A percentile compares a stretch with the other conserved stretches of the same genome.
Evolutionary conservation across 2,329 filamentous ascomycete genomes (phyloP).

Genomic region (Fusarium piperis): DNA sequence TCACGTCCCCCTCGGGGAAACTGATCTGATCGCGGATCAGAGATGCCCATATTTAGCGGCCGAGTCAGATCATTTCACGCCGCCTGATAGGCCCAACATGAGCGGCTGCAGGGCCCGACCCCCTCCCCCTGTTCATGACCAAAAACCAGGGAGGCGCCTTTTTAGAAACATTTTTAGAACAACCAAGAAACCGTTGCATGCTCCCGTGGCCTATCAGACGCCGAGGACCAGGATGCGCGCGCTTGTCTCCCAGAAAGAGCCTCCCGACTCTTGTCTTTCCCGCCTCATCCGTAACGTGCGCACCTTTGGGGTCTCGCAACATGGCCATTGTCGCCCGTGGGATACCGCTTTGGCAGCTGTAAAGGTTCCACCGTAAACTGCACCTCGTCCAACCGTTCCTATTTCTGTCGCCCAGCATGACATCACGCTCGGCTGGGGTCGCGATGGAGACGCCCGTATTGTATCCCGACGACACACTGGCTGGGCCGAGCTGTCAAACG

Average conservation of each 20-base stretch:
- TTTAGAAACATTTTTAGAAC: not conserved
- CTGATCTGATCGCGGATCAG: not conserved
- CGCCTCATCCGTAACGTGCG: not conserved
- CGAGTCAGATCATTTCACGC: not conserved
- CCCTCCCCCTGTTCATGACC: not conserved
- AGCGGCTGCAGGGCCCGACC: not conserved
- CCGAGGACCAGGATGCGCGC: not conserved
- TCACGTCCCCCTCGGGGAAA: not conserved
- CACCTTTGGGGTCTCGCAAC: not conserved
- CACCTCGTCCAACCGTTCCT: constrained; percentile 14
- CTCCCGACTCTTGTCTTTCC: not conserved
- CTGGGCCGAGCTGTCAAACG: constrained; percentile 17
- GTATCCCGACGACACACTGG: not conserved
- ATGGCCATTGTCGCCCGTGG: not conserved
- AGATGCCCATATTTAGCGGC: not conserved
- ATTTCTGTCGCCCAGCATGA: constrained; percentile 13
- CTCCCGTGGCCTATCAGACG: not conserved
- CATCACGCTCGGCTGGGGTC: constrained; percentile 23
- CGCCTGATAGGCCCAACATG: not conserved
- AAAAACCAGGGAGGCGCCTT: not conserved
- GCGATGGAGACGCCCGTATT: constrained; percentile 35
- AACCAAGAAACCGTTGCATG: not conserved
- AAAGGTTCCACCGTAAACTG: constrained; percentile 11
- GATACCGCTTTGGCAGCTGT: not conserved
- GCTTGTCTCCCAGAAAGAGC: not conserved